Base-by-base conservation (phyloP, 345 rosid genomes). In the Cardiospermum halicacabum region DNA sequence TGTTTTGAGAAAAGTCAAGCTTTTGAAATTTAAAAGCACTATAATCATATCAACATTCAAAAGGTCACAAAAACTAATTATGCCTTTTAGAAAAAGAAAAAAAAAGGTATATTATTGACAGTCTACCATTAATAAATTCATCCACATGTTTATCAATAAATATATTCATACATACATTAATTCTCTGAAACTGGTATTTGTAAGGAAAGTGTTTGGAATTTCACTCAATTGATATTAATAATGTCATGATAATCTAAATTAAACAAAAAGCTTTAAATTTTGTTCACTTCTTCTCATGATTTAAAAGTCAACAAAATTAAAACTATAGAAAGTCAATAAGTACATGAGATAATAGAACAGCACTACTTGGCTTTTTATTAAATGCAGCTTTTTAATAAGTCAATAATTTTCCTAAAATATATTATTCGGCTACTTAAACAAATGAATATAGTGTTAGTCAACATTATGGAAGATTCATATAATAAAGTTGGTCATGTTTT, bases 221-320 rank as follows among this genome's bases (percentile, higher is more conserved):
- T 22, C 1, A 31, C 49, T 16, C 25, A 42, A 42, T n/a, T 47
- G n/a, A n/a, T n/a, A n/a, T 22, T 49, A 45, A 62, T 62, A 48
- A 31, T 7, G 3, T 5, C 5, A 18, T 0, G 8, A 0, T 11
- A 8, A 43, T 7, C 18, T 5, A 49, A 49, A 49, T 12, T 19
- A 19, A 22, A 8, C n/a, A 22, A 9, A 50, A 0, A 2, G 0
- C 22, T 6, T 45, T 16, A 16, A 13, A 45, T 45, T 47, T 18
- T n/a, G 18, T 18, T 1, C 6, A 7, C 50, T 45, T 18, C 11
- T 47, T 11, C 13, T 21, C 56, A 32, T 0, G 4, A 47, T 7
- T n/a, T 16, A 64, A 64, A 64, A 64, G 68, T 64, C 67, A 25
- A 64, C 19, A 10, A 26, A 24, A 36, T 53, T 34, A 64, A 51